Percentiles rank a stretch among this genome's conserved stretches.
phyloP scores from a whole-genome alignment of 495 filamentous ascomycete species.

The Penicillium angulare region DNA sequence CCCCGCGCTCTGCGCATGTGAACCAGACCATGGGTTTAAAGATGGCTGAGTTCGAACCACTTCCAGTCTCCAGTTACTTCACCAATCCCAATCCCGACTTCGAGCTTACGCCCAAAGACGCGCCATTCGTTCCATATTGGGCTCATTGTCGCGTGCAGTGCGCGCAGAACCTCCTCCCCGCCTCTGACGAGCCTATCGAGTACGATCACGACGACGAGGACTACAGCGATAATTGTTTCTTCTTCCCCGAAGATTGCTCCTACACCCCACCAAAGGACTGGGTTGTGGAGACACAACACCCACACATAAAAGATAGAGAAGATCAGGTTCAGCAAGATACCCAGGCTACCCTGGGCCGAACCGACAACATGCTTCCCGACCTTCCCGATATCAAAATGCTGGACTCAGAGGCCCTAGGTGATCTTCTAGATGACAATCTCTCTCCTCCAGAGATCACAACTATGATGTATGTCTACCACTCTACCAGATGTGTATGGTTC shows the following conservation, averaged over 20 bases:
- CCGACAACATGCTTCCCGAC: slow-evolving; percentile 46
- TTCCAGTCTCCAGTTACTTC: slow-evolving; percentile 21
- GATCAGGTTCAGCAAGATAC: slow-evolving; percentile 4
- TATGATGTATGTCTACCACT: slow-evolving; percentile 31
- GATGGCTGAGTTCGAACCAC: slow-evolving; percentile 30
- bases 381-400: slow-evolving; percentile 51
- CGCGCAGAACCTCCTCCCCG: slow-evolving; percentile 42
- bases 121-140: slow-evolving; percentile 41
- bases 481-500: neutral
- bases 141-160: slow-evolving; percentile 37
- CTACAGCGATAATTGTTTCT: slow-evolving; percentile 46
- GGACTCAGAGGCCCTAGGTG: slow-evolving; percentile 46
- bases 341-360: slow-evolving; percentile 3
- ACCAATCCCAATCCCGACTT: slow-evolving; percentile 12
- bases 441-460: slow-evolving; percentile 49
- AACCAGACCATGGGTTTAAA: slow-evolving; percentile 24
- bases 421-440: slow-evolving; percentile 47
- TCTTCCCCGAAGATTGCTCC: slow-evolving; percentile 49
- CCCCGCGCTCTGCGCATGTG: neutral
- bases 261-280: slow-evolving; percentile 40
- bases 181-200: slow-evolving; percentile 44
- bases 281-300: slow-evolving; percentile 19
- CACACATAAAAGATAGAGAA: slow-evolving; percentile 3
- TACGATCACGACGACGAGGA: slow-evolving; percentile 50
- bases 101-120: slow-evolving; percentile 9